Evolutionary conservation across 139 green algal species (phyloP), one percentile per base, ranked within the genome.

Genomic region (Chlorella sp.): DNA sequence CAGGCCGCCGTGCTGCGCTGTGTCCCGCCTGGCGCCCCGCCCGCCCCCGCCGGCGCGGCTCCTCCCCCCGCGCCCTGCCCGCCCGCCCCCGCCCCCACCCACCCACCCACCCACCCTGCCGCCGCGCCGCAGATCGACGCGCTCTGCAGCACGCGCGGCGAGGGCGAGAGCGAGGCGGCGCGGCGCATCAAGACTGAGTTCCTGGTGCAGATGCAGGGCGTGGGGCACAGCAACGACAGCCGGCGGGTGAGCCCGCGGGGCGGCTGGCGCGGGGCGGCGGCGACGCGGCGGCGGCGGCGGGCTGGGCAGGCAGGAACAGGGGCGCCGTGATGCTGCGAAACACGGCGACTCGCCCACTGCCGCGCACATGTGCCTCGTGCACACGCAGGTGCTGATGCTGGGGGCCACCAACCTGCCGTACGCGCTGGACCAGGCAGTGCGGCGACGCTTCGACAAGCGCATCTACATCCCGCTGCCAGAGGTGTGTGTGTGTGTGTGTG

Each of bases 391-490:
- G 75, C 84, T 99, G 59, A 86, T 99, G 67, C 87, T 99, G 61
- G 96, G 89, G 2, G 95, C 96, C 12, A 99, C 96, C 63, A 99
- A 99, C 88, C 78, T 98, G 73, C 96, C 96, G 0, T 98, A 99
- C 77, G 91, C 90, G 65, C 82, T 99, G 33, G 96, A 99, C 77
- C 90, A 97, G 77, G 94, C 93, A 46, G 77, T 98, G n/a, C 83
- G 93, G 33, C 63, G 93, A 15, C 88, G 92, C 21, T 97, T 97
- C 77, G 93, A 97, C 84, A 97, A 97, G 90, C 87, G 96, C 50
- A 98, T 99, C 79, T 98, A 99, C 90, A 99, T 99, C 76, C 92
- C 96, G 35, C 90, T 99, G 74, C 96, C 96, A 0, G 95, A 99
- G n/a, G n/a, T n/a, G n/a, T n/a, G n/a, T n/a, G n/a, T n/a, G n/a